Percentiles rank a stretch among this genome's conserved stretches.
phyloP scores from a whole-genome alignment of 768 basidiomycete genomes.

The Tephrocybe sp. region DNA sequence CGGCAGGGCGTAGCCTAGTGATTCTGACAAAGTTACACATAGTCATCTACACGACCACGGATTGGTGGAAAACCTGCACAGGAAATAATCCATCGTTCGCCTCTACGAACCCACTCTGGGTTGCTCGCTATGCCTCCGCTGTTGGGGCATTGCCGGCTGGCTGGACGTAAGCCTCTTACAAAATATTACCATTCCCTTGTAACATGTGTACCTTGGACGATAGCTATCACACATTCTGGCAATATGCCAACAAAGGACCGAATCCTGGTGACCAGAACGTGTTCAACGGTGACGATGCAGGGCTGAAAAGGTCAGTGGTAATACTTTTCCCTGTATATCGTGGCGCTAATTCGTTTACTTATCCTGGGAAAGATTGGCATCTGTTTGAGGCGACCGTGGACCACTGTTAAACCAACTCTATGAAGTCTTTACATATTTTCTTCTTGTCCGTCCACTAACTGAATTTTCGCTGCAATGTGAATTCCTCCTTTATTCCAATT shows the following conservation, averaged over 20 bases:
- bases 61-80: conserved; percentile 69
- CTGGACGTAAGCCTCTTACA: conserved; percentile 37
- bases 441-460: too few species aligned
- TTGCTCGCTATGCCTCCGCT: conserved; percentile 48
- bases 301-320: conserved; percentile 20
- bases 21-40: too few species aligned
- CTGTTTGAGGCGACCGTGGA: too few species aligned
- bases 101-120: conserved; percentile 54
- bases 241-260: conserved; percentile 50
- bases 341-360: too few species aligned
- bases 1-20: too few species aligned
- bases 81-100: conserved; percentile 52
- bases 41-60: conserved; percentile 62
- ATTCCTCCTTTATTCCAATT: too few species aligned
- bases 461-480: too few species aligned
- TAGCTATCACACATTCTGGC: conserved; percentile 56
- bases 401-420: too few species aligned
- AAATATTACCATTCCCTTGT: neutral
- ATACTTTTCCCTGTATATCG: too few species aligned
- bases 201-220: neutral
- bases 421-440: too few species aligned
- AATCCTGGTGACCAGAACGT: conserved; percentile 56
- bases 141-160: conserved; percentile 57
- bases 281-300: conserved; percentile 50
- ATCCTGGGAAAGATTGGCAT: too few species aligned